These are phyloP conservation scores for Alternaria burnsii DNA, from an alignment of 2,329 filamentous ascomycete genomes.

Conservation along the genomic window DNA sequence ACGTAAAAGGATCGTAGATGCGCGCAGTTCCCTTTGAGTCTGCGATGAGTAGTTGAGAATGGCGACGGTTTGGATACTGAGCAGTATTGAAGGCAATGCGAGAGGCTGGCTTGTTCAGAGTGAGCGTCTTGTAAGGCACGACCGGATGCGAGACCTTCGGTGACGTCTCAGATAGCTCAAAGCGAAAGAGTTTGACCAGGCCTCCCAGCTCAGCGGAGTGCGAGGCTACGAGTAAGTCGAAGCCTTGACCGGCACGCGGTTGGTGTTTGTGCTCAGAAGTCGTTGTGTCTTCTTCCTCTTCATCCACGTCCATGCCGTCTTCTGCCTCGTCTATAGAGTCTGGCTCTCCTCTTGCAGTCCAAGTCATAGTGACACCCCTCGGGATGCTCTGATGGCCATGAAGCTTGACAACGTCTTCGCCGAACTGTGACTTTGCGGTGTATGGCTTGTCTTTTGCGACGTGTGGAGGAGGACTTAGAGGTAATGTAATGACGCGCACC, in stretches of 20 bases:
- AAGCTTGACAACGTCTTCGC: conserved; percentile 60
- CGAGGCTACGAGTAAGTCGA: conserved; percentile 53
- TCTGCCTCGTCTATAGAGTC: conserved; percentile 26
- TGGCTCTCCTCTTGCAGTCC: conserved; percentile 51
- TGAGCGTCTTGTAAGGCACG: conserved; percentile 57
- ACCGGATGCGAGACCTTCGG: conserved; percentile 50
- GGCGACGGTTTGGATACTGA: conserved; percentile 60
- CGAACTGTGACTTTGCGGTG: conserved; percentile 39
- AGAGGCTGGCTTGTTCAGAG: conserved; percentile 60
- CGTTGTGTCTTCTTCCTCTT: conserved; percentile 29
- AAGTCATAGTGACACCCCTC: conserved; percentile 62
- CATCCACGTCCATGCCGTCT: conserved; percentile 50
- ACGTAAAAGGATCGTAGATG: conserved; percentile 64
- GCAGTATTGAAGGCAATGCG: conserved; percentile 64
- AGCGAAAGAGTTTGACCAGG: conserved; percentile 53
- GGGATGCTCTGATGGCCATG: conserved; percentile 62
- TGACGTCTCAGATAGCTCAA: conserved; percentile 48
- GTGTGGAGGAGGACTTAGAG: conserved; percentile 62
- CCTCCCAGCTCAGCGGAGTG: conserved; percentile 53
- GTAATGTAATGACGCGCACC: conserved; percentile 64
- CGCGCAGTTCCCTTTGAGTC: conserved; percentile 65
- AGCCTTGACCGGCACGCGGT: conserved; percentile 37
- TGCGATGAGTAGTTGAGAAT: conserved; percentile 64
- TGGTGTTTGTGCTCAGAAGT: conserved; percentile 30
- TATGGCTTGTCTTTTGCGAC: conserved; percentile 38